A percentile compares a stretch with the other conserved stretches of the same genome.
phyloP scores from a whole-genome alignment of 495 filamentous ascomycete species.

The Trichodelitschia bisporula region DNA sequence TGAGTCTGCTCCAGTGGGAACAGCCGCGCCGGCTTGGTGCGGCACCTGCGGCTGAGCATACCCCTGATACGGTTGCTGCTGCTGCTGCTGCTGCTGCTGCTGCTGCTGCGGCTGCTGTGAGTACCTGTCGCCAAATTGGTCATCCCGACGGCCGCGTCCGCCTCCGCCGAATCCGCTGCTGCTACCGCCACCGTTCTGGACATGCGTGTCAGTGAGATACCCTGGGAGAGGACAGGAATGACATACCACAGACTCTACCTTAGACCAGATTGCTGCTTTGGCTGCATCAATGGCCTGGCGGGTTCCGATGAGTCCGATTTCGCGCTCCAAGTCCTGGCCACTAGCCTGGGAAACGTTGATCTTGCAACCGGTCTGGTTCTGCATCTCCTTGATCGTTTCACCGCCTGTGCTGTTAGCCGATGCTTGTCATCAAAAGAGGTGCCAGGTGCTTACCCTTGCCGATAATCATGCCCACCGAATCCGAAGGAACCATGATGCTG shows the following conservation, averaged over 20 bases:
- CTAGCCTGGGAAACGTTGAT: constrained; percentile 62
- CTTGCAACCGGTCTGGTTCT: constrained; percentile 57
- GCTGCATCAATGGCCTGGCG: constrained; percentile 46
- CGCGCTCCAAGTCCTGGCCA: constrained; percentile 46
- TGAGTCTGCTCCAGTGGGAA: constrained; percentile 12
- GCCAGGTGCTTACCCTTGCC: too few relatives aligned
- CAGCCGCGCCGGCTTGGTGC: constrained; percentile 16
- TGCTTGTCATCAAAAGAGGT: too few relatives aligned
- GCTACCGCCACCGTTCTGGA: constrained; percentile 24
- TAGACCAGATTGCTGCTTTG: constrained; percentile 57
- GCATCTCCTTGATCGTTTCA: constrained; percentile 74
- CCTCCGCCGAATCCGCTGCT: constrained; percentile 13
- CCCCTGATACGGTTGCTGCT: constrained; percentile 8
- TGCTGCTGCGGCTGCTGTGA: constrained; percentile 19
- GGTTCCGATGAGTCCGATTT: constrained; percentile 55
- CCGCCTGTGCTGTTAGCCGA: too few relatives aligned
- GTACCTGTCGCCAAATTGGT: constrained; percentile 17
- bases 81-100: constrained; percentile 11
- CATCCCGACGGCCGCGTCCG: constrained; percentile 18
- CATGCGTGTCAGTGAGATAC: constrained; percentile 8
- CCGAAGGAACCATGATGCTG: constrained; percentile 54
- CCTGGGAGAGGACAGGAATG: neutral
- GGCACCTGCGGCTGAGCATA: constrained; percentile 14
- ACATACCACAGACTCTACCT: constrained; percentile 62
- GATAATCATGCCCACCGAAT: constrained; percentile 79